phyloP scores from a whole-genome alignment of 2,329 filamentous ascomycete species.

The Penicillium sp. region DNA sequence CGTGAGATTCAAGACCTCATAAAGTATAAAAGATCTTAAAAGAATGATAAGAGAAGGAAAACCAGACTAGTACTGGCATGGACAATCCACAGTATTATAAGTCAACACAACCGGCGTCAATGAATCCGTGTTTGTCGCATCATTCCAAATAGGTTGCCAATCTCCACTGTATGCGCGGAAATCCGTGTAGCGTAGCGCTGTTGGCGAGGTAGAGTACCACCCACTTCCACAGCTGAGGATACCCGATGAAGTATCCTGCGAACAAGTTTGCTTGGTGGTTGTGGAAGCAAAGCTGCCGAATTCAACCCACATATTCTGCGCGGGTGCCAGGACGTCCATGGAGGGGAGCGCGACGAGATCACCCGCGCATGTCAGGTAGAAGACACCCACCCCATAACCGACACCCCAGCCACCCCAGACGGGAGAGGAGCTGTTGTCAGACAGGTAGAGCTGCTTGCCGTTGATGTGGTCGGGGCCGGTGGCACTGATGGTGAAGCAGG shows the following conservation, averaged over 20 bases:
- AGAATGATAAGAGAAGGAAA: background rate
- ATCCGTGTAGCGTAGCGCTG: background rate
- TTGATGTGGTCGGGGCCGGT: background rate
- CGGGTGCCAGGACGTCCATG: background rate
- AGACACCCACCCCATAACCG: background rate
- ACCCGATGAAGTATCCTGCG: background rate
- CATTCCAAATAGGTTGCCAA: background rate
- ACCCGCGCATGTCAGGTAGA: background rate
- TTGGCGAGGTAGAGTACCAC: background rate
- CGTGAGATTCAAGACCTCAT: too few species aligned
- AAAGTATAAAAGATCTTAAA: background rate
- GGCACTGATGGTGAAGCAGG: background rate
- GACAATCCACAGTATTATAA: background rate
- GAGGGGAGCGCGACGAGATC: background rate
- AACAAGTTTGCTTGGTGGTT: background rate
- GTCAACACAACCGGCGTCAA: background rate
- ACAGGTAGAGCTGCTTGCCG: background rate
- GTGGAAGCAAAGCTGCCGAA: background rate
- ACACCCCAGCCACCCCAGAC: background rate
- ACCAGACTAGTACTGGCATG: background rate
- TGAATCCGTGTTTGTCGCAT: background rate
- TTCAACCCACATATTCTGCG: background rate
- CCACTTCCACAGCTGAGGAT: background rate
- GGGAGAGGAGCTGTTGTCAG: background rate
- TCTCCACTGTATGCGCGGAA: background rate